Evolutionary conservation across 345 rosid genomes (phyloP).

Genomic region (Anacardium occidentale): DNA sequence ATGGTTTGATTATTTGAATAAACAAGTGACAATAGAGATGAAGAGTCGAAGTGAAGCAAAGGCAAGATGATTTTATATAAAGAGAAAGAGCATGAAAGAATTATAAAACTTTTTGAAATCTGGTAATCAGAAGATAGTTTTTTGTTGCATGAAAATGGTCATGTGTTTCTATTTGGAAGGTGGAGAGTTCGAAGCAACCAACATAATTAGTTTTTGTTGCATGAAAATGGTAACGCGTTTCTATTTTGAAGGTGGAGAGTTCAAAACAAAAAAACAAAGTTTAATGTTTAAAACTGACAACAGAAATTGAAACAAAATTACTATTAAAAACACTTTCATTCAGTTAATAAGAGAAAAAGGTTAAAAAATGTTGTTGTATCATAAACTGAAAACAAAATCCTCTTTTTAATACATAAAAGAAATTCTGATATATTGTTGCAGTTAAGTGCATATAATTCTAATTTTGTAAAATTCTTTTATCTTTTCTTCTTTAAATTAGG

Average conservation of each 20-base stretch:
- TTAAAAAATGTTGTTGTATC: not conserved
- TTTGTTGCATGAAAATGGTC: conserved; percentile 19
- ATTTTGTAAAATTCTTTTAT: not conserved
- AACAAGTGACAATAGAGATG: too few relatives aligned
- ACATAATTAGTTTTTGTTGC: conserved; percentile 15
- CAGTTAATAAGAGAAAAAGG: not conserved
- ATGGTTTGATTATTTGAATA: not conserved
- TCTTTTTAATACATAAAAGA: too few relatives aligned
- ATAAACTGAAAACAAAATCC: too few relatives aligned
- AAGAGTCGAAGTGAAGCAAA: not conserved
- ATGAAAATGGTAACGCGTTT: conserved; percentile 18
- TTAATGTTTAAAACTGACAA: not conserved
- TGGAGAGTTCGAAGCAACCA: too few relatives aligned
- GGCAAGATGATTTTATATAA: conserved; percentile 8
- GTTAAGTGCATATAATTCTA: too few relatives aligned
- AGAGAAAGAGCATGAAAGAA: not conserved
- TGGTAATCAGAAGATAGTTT: conserved; percentile 20
- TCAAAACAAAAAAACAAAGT: conserved; percentile 7
- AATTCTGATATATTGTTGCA: too few relatives aligned
- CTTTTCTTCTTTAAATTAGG: not conserved
- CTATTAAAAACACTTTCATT: not conserved
- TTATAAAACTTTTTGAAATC: conserved; percentile 6
- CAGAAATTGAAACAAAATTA: conserved; percentile 6
- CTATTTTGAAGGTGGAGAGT: conserved; percentile 9
- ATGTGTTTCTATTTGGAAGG: conserved; percentile 16